Evolutionary conservation across 768 basidiomycete species (phyloP).

Genomic region (Tricholoma flavovirens): DNA sequence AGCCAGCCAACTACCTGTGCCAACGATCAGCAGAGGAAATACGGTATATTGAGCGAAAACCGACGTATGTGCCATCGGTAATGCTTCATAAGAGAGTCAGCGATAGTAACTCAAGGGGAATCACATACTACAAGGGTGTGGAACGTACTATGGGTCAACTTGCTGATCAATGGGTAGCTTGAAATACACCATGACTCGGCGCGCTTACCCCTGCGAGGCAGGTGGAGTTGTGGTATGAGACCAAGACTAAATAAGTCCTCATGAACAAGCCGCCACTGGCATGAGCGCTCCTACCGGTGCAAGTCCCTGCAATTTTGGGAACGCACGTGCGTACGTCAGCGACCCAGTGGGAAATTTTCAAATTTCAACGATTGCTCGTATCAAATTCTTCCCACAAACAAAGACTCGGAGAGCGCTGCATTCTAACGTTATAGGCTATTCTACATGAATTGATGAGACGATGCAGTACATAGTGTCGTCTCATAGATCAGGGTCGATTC

Average conservation of each 20-base stretch:
- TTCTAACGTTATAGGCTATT: too few relatives aligned
- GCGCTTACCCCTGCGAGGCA: background rate
- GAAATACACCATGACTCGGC: background rate
- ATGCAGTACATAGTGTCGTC: too few relatives aligned
- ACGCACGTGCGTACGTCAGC: too few relatives aligned
- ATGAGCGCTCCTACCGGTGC: too few relatives aligned
- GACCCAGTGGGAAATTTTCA: too few relatives aligned
- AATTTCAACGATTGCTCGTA: too few relatives aligned
- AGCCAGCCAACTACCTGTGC: constrained; percentile 2
- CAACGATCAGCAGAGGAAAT: background rate
- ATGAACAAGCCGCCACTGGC: too few relatives aligned
- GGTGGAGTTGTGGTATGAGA: background rate
- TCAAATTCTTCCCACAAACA: too few relatives aligned
- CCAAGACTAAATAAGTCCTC: background rate
- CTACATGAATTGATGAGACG: too few relatives aligned
- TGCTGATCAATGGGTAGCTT: background rate
- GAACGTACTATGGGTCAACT: background rate
- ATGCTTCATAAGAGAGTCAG: background rate
- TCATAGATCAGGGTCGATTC: too few relatives aligned
- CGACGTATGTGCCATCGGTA: background rate
- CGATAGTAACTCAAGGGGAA: background rate
- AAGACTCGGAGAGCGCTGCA: too few relatives aligned
- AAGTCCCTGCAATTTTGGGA: too few relatives aligned
- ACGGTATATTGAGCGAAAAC: background rate
- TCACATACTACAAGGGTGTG: background rate